Evolutionary conservation across 2,329 filamentous ascomycete genomes (phyloP).

Genomic region (Epichloe hybrida): DNA sequence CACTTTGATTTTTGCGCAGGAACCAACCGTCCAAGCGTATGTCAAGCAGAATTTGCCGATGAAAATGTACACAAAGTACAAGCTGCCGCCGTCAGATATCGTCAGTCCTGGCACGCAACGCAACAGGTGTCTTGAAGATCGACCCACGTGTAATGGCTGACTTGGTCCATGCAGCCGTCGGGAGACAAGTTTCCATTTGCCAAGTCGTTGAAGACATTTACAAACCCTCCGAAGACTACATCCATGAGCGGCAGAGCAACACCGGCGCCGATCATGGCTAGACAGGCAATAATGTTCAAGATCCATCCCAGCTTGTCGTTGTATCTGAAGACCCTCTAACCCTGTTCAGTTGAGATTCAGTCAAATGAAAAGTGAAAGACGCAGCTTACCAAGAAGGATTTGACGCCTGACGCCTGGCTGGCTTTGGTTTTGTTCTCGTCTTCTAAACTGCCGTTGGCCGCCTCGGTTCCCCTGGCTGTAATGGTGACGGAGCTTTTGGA

Average conservation of each 20-base stretch:
- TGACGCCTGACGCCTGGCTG: conserved; percentile 11
- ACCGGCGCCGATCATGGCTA: conserved; percentile 25
- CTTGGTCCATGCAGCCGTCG: conserved; percentile 33
- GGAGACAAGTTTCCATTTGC: conserved; percentile 29
- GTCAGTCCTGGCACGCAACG: background rate
- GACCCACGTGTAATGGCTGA: conserved; percentile 31
- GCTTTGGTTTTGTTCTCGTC: conserved; percentile 4
- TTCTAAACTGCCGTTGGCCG: background rate
- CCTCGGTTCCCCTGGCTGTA: background rate
- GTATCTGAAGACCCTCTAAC: conserved; percentile 25
- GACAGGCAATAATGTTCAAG: conserved; percentile 21
- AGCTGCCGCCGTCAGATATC: conserved; percentile 16
- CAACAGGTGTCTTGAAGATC: background rate
- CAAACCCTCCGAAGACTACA: conserved; percentile 40
- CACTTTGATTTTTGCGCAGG: background rate
- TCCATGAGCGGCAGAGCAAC: conserved; percentile 40
- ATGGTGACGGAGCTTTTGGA: background rate
- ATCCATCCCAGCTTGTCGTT: conserved; percentile 24
- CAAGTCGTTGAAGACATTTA: conserved; percentile 44
- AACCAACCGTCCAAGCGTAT: conserved; percentile 38
- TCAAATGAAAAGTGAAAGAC: background rate
- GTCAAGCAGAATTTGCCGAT: conserved; percentile 38
- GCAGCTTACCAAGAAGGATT: conserved; percentile 12
- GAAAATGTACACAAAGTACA: conserved; percentile 47
- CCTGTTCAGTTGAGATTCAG: background rate